Conservation (phyloP, 768 basidiomycete species). For the Lactifluus rugatus region DNA sequence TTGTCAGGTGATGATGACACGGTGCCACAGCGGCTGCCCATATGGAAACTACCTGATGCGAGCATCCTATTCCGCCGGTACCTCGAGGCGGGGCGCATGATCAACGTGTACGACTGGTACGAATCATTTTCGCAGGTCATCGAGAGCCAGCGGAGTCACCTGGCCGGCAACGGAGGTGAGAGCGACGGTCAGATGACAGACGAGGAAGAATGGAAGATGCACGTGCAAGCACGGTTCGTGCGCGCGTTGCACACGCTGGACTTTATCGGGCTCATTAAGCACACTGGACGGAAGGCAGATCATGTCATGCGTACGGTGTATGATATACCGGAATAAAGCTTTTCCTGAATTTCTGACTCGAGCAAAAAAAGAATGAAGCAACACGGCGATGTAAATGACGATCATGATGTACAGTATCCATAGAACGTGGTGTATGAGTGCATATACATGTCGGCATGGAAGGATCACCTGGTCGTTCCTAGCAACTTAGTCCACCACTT, state of each 20-base stretch:
- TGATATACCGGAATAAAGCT: constrained; percentile 32
- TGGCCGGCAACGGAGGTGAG: constrained; percentile 7
- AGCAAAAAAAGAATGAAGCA: neutral
- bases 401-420: neutral
- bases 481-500: constrained; percentile 8
- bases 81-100: constrained; percentile 68
- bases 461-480: neutral
- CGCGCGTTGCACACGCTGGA: constrained; percentile 76
- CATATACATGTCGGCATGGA: neutral
- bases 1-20: neutral
- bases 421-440: neutral
- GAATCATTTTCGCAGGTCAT: constrained; percentile 62
- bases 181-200: constrained; percentile 26
- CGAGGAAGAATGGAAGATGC: constrained; percentile 44
- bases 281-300: constrained; percentile 68
- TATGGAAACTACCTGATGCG: constrained; percentile 60
- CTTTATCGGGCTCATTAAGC: constrained; percentile 69
- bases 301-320: constrained; percentile 64
- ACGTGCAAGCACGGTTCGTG: constrained; percentile 71
- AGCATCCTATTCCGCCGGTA: constrained; percentile 71
- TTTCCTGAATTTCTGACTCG: no score
- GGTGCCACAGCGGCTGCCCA: constrained; percentile 9
- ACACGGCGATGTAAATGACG: neutral
- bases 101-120: constrained; percentile 87
- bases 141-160: constrained; percentile 40